Conservation (phyloP, 1,139 yeast genomes). For the Chernovozyma sophiae-reginae region DNA sequence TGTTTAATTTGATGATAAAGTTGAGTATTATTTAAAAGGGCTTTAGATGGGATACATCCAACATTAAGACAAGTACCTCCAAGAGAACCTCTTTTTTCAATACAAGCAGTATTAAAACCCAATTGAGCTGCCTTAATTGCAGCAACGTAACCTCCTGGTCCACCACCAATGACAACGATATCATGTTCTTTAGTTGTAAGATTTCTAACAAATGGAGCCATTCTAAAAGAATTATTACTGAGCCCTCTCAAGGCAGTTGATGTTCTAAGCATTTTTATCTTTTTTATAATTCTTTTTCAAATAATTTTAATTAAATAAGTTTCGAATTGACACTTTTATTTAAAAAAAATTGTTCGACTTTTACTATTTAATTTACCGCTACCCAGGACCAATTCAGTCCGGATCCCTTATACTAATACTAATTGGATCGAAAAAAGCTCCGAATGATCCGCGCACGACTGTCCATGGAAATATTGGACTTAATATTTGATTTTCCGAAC, state of each 20-base stretch:
- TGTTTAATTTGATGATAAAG: slow-evolving; percentile 83
- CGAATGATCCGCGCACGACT: background rate
- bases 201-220: slow-evolving; percentile 30
- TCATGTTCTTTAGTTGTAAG: slow-evolving; percentile 61
- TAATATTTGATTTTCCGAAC: background rate
- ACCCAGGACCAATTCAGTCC: background rate
- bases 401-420: background rate
- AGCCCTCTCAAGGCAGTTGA: slow-evolving; percentile 6
- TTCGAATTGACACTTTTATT: background rate
- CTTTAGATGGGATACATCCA: slow-evolving; percentile 79
- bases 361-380: too few species aligned
- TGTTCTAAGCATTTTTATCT: slow-evolving; percentile 8
- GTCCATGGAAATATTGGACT: background rate
- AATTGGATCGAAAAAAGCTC: background rate
- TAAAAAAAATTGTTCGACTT: too few species aligned
- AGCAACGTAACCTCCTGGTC: slow-evolving; percentile 99
- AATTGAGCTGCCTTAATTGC: slow-evolving; percentile 98
- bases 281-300: too few species aligned
- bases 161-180: slow-evolving; percentile 95
- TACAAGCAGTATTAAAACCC: slow-evolving; percentile 91
- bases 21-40: slow-evolving; percentile 91
- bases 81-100: slow-evolving; percentile 91
- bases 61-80: slow-evolving; percentile 80
- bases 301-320: background rate
- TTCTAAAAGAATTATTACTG: slow-evolving; percentile 3